Evolutionary conservation across 768 basidiomycete genomes (phyloP), one percentile per base, ranked within the genome.

Genomic region (Termitomyces sp.): DNA sequence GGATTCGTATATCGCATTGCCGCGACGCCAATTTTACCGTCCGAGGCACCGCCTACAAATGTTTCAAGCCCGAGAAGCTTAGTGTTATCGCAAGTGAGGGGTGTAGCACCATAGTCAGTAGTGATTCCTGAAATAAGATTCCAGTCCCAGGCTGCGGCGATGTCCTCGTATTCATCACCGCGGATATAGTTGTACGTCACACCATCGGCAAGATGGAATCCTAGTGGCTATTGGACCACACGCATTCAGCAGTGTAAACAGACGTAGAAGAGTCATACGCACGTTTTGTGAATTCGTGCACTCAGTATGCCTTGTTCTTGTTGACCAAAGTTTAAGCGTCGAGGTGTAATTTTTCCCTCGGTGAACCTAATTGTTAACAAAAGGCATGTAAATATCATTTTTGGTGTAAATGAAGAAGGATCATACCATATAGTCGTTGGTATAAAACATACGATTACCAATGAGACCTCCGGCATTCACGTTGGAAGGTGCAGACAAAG

Each of bases 61-160:
- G 72, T 63, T 62, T 86, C 79, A 8, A 81, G 65, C 1, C 87
- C 88, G 4, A 69, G 74, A 56, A 74, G 72, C 15, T 68, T 63
- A 1, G 81, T 79, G 36, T 74, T 72, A 12, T 63, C 69, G 66
- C 87, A 89, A 36, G 68, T 68, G 15, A 91, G 76, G 0, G 78
- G 73, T 0, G 89, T 89, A 4, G 74, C 82, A 15, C 73, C 76
- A 65, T 88, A 88, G 68, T 90, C 85, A 31, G 81, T 79, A 1
- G 89, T 91, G 43, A 79, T 89, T 0, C 89, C 89, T 4, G 89
- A 89, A 31, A 91, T 84, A 10, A 87, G 77, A 65, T 90, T 84
- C 89, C 89, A 92, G 69, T 92, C 86, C 89, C 88, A 88, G 0
- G 85, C 78, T 1, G 85, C 89, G 6, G 83, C 74, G 45, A 90